phyloP scores from a whole-genome alignment of 2,329 filamentous ascomycete genomes.

The Paracoccidioides lutzii region DNA sequence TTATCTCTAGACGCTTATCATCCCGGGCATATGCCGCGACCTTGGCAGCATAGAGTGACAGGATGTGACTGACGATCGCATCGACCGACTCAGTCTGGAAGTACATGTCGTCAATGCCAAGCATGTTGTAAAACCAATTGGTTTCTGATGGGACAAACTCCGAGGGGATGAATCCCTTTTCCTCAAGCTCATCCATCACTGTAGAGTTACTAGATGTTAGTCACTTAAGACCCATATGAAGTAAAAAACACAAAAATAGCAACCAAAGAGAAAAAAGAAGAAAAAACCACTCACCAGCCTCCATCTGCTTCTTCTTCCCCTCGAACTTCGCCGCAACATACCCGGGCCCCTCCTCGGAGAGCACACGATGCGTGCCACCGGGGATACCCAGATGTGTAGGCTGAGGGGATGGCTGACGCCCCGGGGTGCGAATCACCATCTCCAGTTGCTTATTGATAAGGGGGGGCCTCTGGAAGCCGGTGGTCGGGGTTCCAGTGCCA shows the following conservation, averaged over 20 bases:
- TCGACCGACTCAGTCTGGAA: constrained; percentile 80
- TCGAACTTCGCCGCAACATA: constrained; percentile 92
- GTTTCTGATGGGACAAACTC: constrained; percentile 75
- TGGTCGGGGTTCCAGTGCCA: constrained; percentile 28
- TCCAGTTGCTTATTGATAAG: constrained; percentile 48
- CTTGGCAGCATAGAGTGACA: constrained; percentile 93
- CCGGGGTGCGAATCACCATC: constrained; percentile 38
- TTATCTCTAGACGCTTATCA: constrained; percentile 88
- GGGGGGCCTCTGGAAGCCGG: constrained; percentile 29
- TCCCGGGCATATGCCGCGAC: constrained; percentile 84
- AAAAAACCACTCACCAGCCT: constrained; percentile 44
- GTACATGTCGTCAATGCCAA: constrained; percentile 97
- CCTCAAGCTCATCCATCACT: constrained; percentile 71
- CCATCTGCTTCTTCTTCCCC: constrained; percentile 85
- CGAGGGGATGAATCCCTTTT: constrained; percentile 74
- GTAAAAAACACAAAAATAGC: neutral
- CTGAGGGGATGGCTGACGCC: constrained; percentile 69
- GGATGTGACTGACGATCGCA: constrained; percentile 85
- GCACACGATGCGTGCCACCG: constrained; percentile 50
- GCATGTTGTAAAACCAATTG: constrained; percentile 92
- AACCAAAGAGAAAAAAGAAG: neutral
- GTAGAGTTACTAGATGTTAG: constrained; percentile 14
- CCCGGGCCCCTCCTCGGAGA: constrained; percentile 81
- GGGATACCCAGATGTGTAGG: constrained; percentile 73
- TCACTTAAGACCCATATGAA: neutral